These are phyloP conservation scores for Cryptococcus sp. DNA, from an alignment of 1,284 basidiomycete genomes.

Conservation along the genomic window DNA sequence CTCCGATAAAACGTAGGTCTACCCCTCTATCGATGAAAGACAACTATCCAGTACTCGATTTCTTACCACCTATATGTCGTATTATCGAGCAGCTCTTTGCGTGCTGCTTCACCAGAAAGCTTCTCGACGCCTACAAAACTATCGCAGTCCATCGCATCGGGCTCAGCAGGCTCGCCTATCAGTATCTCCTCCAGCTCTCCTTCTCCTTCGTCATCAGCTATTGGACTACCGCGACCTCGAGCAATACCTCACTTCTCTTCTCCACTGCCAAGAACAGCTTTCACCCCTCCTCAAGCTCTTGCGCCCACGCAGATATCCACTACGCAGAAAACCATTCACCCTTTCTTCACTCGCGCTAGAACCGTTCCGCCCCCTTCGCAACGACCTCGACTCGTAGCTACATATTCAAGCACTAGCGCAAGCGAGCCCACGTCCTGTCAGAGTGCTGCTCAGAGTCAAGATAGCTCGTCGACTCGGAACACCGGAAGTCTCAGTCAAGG, in stretches of 20 bases:
- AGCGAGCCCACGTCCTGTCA: slow-evolving; percentile 4
- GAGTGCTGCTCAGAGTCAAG: background rate
- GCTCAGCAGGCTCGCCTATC: slow-evolving; percentile 27
- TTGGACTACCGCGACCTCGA: slow-evolving; percentile 19
- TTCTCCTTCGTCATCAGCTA: slow-evolving; percentile 5
- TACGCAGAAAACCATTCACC: slow-evolving; percentile 23
- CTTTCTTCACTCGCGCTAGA: slow-evolving; percentile 25
- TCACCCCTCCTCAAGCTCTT: slow-evolving; percentile 20
- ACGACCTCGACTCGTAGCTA: slow-evolving; percentile 27
- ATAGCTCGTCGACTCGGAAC: too few species aligned
- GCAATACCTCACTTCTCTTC: slow-evolving; percentile 19
- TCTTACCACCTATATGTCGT: background rate
- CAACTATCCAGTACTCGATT: too few species aligned
- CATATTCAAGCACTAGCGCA: slow-evolving; percentile 19
- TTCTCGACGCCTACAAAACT: background rate
- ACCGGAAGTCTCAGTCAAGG: slow-evolving; percentile 4
- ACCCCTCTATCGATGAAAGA: too few species aligned
- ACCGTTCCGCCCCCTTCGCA: slow-evolving; percentile 17
- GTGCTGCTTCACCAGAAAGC: background rate
- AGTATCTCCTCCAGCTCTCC: slow-evolving; percentile 20
- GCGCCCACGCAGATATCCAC: background rate
- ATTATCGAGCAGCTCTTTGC: background rate
- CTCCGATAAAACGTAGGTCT: too few species aligned
- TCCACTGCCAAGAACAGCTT: slow-evolving; percentile 25
- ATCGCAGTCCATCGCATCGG: slow-evolving; percentile 3